A percentile compares a stretch with the other conserved stretches of the same genome.
These are phyloP conservation scores for Rhododendron ferrugineum DNA, from an alignment of 148 eudicot genomes.

Conservation along the genomic window DNA sequence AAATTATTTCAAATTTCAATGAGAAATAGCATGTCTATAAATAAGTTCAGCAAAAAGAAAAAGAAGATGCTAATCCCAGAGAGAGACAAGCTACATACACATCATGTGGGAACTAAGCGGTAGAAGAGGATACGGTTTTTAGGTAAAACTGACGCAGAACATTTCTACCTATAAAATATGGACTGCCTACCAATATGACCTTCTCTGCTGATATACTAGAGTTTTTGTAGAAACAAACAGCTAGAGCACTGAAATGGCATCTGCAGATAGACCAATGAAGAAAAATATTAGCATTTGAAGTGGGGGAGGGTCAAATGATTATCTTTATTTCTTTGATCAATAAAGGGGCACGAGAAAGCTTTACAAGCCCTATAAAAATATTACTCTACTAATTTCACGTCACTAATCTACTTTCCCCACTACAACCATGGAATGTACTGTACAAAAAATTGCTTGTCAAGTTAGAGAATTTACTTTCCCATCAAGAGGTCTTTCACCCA, in stretches of 20 bases:
- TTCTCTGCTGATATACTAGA: conserved; percentile 31
- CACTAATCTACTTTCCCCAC: background rate
- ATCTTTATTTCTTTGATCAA: background rate
- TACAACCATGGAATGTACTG: background rate
- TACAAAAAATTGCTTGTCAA: background rate
- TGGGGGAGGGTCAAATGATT: background rate
- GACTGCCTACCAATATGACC: conserved; percentile 45
- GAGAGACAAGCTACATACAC: background rate
- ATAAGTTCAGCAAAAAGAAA: background rate
- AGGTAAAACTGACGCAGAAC: conserved; percentile 44
- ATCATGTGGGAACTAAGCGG: background rate
- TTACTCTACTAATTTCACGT: background rate
- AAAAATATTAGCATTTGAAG: background rate
- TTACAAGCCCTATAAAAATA: background rate
- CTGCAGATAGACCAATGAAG: conserved; percentile 29
- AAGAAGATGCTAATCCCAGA: background rate
- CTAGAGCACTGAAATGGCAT: conserved; percentile 42
- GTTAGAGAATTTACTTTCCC: no score
- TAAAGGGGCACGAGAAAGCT: background rate
- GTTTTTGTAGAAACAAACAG: conserved; percentile 49
- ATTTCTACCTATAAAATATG: conserved; percentile 46
- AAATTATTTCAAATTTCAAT: background rate
- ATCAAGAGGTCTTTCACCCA: no score
- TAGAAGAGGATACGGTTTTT: conserved; percentile 61
- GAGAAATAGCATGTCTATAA: background rate